These are phyloP conservation scores for Immersiporthe knoxdaviesiana DNA, from an alignment of 2,329 filamentous ascomycete genomes.

Conservation along the genomic window DNA sequence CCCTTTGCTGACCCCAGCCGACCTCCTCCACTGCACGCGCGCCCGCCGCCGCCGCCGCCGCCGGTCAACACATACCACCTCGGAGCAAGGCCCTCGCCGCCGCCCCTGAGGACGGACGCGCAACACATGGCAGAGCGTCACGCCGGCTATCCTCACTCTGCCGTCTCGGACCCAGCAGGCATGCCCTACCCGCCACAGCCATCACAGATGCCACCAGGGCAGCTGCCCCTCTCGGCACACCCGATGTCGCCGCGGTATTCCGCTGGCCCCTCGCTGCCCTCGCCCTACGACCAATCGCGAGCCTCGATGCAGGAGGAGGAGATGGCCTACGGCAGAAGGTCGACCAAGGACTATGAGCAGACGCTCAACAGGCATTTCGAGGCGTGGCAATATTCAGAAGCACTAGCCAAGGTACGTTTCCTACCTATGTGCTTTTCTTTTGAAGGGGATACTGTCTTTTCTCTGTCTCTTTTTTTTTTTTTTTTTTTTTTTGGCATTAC, in stretches of 20 bases:
- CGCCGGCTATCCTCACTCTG: constrained; percentile 42
- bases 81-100: constrained; percentile 46
- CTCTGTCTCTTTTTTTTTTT: no score
- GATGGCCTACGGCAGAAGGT: constrained; percentile 43
- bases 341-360: constrained; percentile 45
- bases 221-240: constrained; percentile 53
- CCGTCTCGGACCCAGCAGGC: constrained; percentile 40
- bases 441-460: no score
- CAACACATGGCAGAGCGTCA: constrained; percentile 42
- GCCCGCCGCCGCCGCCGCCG: constrained; percentile 46
- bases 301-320: constrained; percentile 52
- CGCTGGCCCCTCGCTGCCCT: constrained; percentile 45
- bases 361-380: constrained; percentile 54
- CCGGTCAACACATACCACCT: constrained; percentile 43
- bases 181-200: constrained; percentile 41
- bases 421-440: neutral
- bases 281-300: constrained; percentile 51
- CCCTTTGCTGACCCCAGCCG: constrained; percentile 47
- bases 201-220: constrained; percentile 50
- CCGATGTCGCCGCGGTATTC: constrained; percentile 55
- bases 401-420: constrained; percentile 51
- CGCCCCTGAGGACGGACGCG: constrained; percentile 44
- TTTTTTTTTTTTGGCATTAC: no score
- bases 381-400: constrained; percentile 57
- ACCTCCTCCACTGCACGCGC: constrained; percentile 41